Evolutionary conservation across 768 basidiomycete genomes (phyloP), one percentile per base, ranked within the genome.

Genomic region (Omphalotus guepiniiformis): DNA sequence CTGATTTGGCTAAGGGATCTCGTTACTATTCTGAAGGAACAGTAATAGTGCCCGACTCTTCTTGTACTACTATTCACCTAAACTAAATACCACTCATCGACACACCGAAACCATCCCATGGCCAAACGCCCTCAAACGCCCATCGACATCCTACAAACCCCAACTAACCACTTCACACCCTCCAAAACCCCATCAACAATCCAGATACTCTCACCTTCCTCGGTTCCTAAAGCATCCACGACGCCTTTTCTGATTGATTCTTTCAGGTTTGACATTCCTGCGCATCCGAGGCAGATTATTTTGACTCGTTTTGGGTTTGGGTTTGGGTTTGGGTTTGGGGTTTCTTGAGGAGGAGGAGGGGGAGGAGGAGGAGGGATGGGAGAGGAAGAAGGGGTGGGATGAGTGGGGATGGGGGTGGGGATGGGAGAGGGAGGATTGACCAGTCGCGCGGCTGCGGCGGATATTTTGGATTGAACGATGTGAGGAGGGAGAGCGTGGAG

Each of bases 91-190:
- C n/a, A n/a, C n/a, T n/a, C n/a, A n/a, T n/a, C n/a, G n/a, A n/a
- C n/a, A n/a, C n/a, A n/a, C n/a, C n/a, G n/a, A n/a, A n/a, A n/a
- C n/a, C n/a, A n/a, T n/a, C n/a, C n/a, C n/a, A n/a, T n/a, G n/a
- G n/a, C n/a, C n/a, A n/a, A n/a, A n/a, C n/a, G n/a, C n/a, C n/a
- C n/a, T n/a, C n/a, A n/a, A n/a, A n/a, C n/a, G n/a, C n/a, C n/a
- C n/a, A n/a, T n/a, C n/a, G n/a, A n/a, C 30, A 32, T 32, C 9
- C 30, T 9, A 32, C 30, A 32, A 9, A n/a, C 30, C n/a, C 30
- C 30, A 32, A 27, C 71, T 63, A 5, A 68, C 72, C 9, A 72
- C 63, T 54, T 59, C 63, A 48, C 9, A 42, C 47, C 47, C 3
- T 37, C 39, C 15, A 38, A 26, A 6, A 48, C 39, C 6, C 47